Conservation (phyloP, 306 rosid genomes). For the Glycine tomentella region DNA sequence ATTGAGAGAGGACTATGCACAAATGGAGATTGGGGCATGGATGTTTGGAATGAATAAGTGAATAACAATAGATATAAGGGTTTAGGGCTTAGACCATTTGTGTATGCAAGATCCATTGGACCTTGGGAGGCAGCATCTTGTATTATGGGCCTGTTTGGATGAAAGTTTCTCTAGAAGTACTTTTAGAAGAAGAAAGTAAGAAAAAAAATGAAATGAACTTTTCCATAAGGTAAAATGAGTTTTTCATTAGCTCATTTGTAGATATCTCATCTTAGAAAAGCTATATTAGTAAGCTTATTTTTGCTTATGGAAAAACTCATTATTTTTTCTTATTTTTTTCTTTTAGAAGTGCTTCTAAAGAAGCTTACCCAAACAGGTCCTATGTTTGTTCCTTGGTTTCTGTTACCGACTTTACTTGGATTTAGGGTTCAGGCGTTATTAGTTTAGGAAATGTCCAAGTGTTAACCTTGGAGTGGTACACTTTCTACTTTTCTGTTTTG, state of each 20-base stretch:
- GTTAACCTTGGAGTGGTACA: background rate
- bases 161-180: too few relatives aligned
- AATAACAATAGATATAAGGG: background rate
- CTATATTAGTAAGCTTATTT: too few relatives aligned
- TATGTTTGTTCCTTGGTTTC: background rate
- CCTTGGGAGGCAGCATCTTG: background rate
- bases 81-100: background rate
- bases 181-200: too few relatives aligned
- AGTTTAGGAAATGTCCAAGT: background rate
- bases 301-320: too few relatives aligned
- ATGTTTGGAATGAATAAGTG: constrained; percentile 9
- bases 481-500: background rate
- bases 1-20: background rate
- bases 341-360: too few relatives aligned
- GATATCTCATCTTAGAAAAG: too few relatives aligned
- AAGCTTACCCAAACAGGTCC: too few relatives aligned
- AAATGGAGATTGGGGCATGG: background rate
- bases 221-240: too few relatives aligned
- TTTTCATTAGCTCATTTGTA: too few relatives aligned
- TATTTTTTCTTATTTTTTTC: too few relatives aligned
- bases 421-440: background rate
- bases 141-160: too few relatives aligned
- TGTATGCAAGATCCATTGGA: background rate
- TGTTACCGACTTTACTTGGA: background rate
- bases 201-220: too few relatives aligned